A percentile compares a stretch with the other conserved stretches of the same genome.
Evolutionary conservation across 192 early-diverging fungal species (phyloP).

Genomic region (Coemansia sp.): DNA sequence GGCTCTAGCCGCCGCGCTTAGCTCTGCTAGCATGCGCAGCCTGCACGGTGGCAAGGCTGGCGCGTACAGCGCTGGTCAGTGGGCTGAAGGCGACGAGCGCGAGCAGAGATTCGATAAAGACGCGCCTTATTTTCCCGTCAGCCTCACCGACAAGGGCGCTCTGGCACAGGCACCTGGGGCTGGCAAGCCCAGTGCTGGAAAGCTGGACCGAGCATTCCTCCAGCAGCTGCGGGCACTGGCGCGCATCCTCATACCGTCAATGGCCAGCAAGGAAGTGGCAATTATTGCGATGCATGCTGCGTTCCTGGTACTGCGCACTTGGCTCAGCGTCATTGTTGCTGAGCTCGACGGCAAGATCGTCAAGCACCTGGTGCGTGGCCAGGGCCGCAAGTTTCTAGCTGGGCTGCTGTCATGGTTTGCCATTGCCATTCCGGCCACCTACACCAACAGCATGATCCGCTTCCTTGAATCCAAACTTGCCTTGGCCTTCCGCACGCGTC

Average conservation of each 20-base stretch:
- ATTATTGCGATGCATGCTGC: constrained; percentile 79
- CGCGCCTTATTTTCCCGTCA: constrained; percentile 29
- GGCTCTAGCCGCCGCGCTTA: constrained; percentile 25
- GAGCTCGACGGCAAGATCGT: constrained; percentile 92
- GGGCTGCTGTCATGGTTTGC: constrained; percentile 87
- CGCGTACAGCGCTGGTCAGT: constrained; percentile 32
- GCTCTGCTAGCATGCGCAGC: constrained; percentile 43
- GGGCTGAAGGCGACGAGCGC: constrained; percentile 47
- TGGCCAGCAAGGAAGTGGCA: constrained; percentile 74
- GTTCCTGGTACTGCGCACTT: constrained; percentile 89
- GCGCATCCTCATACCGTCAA: constrained; percentile 77
- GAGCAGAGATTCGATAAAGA: constrained; percentile 48
- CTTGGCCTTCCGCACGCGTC: constrained; percentile 78
- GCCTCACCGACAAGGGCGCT: constrained; percentile 11
- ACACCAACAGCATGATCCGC: constrained; percentile 95
- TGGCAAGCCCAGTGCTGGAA: constrained; percentile 6
- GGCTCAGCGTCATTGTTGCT: constrained; percentile 89
- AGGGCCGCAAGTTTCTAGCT: constrained; percentile 74
- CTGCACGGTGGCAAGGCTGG: constrained; percentile 21
- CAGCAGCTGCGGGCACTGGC: constrained; percentile 70
- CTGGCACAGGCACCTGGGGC: background rate
- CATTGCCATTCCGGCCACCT: constrained; percentile 93
- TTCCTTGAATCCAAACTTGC: constrained; percentile 58
- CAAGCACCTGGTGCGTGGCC: constrained; percentile 85
- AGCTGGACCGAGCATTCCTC: constrained; percentile 42